phyloP scores from a whole-genome alignment of 164 flowering plant species.

The Euptelea pleiosperma region DNA sequence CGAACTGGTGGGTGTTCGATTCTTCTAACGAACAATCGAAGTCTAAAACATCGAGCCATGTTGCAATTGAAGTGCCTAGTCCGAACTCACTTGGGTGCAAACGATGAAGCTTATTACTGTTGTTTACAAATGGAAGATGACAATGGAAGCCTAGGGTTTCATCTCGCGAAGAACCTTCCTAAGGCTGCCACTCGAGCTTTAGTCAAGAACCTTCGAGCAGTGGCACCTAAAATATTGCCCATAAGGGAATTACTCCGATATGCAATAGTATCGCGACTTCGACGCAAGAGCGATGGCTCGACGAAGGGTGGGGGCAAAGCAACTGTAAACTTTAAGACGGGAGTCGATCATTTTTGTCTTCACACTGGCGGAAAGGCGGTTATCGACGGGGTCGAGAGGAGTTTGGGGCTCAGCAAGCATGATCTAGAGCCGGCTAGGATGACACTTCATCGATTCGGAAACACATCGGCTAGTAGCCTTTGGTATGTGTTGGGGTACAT shows the following conservation, averaged over 20 bases:
- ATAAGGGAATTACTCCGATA: constrained; percentile 37
- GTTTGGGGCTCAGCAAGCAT: constrained; percentile 36
- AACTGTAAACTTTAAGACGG: constrained; percentile 43
- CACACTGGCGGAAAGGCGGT: constrained; percentile 58
- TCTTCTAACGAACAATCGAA: constrained; percentile 45
- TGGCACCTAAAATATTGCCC: constrained; percentile 52
- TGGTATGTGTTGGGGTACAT: constrained; percentile 78
- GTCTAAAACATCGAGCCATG: constrained; percentile 33
- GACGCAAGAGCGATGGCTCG: background rate
- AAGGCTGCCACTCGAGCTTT: constrained; percentile 53
- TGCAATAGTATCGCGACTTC: constrained; percentile 8
- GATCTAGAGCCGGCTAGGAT: constrained; percentile 68
- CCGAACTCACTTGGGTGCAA: constrained; percentile 47
- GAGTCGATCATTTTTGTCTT: constrained; percentile 55
- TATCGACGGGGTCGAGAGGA: constrained; percentile 43
- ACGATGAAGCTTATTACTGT: constrained; percentile 54
- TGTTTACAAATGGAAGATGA: constrained; percentile 49
- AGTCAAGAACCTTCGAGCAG: constrained; percentile 31
- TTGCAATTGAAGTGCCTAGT: constrained; percentile 40
- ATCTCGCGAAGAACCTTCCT: constrained; percentile 43
- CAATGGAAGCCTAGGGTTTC: constrained; percentile 34
- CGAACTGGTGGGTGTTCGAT: constrained; percentile 64
- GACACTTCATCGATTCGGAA: constrained; percentile 67
- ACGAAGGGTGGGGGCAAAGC: constrained; percentile 2
- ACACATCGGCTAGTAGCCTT: constrained; percentile 61